These are phyloP conservation scores for Neurospora hispaniola DNA, from an alignment of 495 filamentous ascomycete genomes.

Conservation along the genomic window DNA sequence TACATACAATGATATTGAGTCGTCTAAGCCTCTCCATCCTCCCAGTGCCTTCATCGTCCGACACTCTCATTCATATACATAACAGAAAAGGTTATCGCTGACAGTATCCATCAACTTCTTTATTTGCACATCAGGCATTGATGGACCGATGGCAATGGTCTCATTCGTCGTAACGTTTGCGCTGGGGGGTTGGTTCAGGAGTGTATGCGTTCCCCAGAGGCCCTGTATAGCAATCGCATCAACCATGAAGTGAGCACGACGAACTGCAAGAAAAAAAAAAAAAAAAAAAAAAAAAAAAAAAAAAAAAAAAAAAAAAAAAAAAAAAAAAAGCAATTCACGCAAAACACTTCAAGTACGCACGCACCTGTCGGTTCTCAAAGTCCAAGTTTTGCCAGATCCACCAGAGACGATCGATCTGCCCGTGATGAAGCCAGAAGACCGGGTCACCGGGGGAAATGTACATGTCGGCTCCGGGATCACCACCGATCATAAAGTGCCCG, in stretches of 20 bases:
- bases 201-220: constrained; percentile 24
- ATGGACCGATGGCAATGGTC: constrained; percentile 12
- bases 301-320: too few relatives aligned
- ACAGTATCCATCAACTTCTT: constrained; percentile 22
- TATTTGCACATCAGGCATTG: constrained; percentile 6
- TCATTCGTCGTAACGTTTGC: constrained; percentile 25
- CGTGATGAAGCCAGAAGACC: constrained; percentile 59
- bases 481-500: constrained; percentile 53
- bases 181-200: constrained; percentile 30
- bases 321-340: constrained; percentile 25
- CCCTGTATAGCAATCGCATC: constrained; percentile 12
- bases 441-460: constrained; percentile 52
- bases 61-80: constrained; percentile 11
- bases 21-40: too few relatives aligned
- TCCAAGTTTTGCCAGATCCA: constrained; percentile 60
- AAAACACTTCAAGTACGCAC: constrained; percentile 5
- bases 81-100: constrained; percentile 15
- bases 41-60: too few relatives aligned
- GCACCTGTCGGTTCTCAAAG: constrained; percentile 24
- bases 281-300: too few relatives aligned
- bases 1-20: too few relatives aligned
- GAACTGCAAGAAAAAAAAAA: constrained; percentile 33
- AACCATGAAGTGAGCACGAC: background rate
- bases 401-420: constrained; percentile 52
- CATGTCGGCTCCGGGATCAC: constrained; percentile 46